Evolutionary conservation across 169 alveolate genomes (phyloP), one percentile per base, ranked within the genome.

Genomic region (Plasmodium berghei): DNA sequence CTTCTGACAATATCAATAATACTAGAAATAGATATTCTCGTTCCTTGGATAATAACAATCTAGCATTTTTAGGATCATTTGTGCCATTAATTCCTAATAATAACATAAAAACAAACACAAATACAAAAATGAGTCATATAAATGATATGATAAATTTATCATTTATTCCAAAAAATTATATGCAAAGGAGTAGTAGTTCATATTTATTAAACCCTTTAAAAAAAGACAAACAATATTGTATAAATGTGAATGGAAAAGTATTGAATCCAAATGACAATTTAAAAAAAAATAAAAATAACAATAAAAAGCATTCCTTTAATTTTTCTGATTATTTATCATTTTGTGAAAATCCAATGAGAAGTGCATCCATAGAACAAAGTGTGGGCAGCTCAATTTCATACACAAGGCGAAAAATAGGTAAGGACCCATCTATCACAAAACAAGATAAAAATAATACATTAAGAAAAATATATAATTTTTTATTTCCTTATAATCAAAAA

Each of bases 401-500:
- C 40, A 12, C 22, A 48, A 75, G 42, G 12, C 26, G 64, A 62
- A 42, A 45, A 63, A 48, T 9, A 9, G 34, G 9, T 10, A 16
- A 75, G 9, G 54, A 62, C n/a, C 9, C 75, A 54, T 62, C 89
- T 9, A 75, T 16, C 26, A 46, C 70, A 52, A 75, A 75, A 16
- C 62, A 75, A 48, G 89, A 75, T 24, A 42, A 45, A 49, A 54
- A 75, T 34, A 75, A 64, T 42, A 48, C 89, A 9, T n/a, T 75
- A 6, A 63, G n/a, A 24, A 75, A 49, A 75, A 75, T 75, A 46
- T 75, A 75, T 40, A 75, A 75, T 28, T 75, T 75, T 63, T 63
- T 75, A 48, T 75, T 75, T 63, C 73, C 89, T 46, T 63, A 52
- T 28, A 75, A 55, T 75, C 77, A 63, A 75, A 75, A 75, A 14